These are phyloP conservation scores for Acanthochlamys bracteata DNA, from an alignment of 106 monocot species.

Conservation along the genomic window DNA sequence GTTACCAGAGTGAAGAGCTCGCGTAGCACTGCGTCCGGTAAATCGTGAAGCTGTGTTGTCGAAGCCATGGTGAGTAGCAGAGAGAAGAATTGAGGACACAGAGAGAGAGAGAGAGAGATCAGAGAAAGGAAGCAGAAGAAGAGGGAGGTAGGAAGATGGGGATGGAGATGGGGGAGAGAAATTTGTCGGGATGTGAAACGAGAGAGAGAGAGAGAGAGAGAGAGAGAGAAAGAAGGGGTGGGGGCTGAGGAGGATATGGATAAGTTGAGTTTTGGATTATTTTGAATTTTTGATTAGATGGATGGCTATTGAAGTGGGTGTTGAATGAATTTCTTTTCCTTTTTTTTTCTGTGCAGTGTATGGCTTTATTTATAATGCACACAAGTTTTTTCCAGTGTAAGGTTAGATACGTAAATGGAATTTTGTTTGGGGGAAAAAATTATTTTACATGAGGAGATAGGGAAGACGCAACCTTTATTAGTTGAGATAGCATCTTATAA, in stretches of 20 bases:
- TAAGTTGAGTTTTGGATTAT: too few relatives aligned
- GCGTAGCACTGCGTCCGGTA: constrained; percentile 63
- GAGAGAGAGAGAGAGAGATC: constrained; percentile 12
- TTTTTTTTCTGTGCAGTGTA: too few relatives aligned
- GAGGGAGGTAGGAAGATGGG: neutral
- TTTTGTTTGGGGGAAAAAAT: too few relatives aligned
- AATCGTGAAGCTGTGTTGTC: constrained; percentile 42
- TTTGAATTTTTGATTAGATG: too few relatives aligned
- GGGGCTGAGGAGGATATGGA: neutral
- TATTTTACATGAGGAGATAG: too few relatives aligned
- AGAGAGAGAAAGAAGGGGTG: constrained; percentile 33
- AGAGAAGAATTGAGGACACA: neutral
- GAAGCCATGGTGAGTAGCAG: neutral
- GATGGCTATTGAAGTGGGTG: too few relatives aligned
- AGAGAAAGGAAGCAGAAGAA: constrained; percentile 23
- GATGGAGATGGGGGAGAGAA: constrained; percentile 42
- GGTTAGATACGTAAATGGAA: too few relatives aligned
- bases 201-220: neutral
- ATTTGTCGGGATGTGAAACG: constrained; percentile 53
- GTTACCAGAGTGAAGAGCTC: constrained; percentile 34
- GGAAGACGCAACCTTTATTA: too few relatives aligned
- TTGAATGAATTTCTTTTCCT: too few relatives aligned
- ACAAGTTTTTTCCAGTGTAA: too few relatives aligned
- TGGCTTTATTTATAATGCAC: too few relatives aligned
- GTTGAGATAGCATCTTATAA: too few relatives aligned